These are phyloP conservation scores for Alternaria triticina DNA, from an alignment of 2,329 filamentous ascomycete genomes.

Conservation along the genomic window DNA sequence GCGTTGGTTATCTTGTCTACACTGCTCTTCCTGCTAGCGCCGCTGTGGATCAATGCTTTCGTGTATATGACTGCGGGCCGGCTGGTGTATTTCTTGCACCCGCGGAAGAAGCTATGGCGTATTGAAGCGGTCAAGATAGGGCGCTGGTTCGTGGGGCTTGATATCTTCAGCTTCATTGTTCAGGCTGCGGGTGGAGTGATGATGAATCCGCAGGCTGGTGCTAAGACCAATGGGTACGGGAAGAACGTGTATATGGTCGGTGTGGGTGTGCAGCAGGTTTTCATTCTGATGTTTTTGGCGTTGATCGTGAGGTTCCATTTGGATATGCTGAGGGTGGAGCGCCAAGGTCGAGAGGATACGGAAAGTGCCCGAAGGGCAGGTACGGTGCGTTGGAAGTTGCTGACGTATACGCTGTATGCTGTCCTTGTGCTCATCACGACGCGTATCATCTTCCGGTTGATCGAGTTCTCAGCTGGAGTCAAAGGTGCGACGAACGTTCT, in stretches of 20 bases:
- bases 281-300: not conserved
- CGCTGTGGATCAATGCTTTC: constrained; percentile 55
- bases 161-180: not conserved
- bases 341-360: not conserved
- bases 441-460: constrained; percentile 67
- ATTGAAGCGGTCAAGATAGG: constrained; percentile 47
- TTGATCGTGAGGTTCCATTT: not conserved
- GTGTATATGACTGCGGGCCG: constrained; percentile 51
- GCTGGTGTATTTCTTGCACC: constrained; percentile 50
- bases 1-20: not conserved
- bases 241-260: not conserved
- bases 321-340: not conserved
- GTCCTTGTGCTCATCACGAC: constrained; percentile 52
- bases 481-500: constrained; percentile 28
- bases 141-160: not conserved
- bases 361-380: rapidly evolving
- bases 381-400: constrained; percentile 16
- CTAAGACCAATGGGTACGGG: not conserved
- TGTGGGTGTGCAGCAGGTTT: not conserved
- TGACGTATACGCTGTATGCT: constrained; percentile 51
- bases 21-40: not conserved
- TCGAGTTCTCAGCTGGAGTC: constrained; percentile 61
- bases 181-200: not conserved
- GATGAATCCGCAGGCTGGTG: not conserved
- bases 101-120: constrained; percentile 39